Evolutionary conservation across 2,329 filamentous ascomycete species (phyloP).

Genomic region (Dactylellina parvicollis): DNA sequence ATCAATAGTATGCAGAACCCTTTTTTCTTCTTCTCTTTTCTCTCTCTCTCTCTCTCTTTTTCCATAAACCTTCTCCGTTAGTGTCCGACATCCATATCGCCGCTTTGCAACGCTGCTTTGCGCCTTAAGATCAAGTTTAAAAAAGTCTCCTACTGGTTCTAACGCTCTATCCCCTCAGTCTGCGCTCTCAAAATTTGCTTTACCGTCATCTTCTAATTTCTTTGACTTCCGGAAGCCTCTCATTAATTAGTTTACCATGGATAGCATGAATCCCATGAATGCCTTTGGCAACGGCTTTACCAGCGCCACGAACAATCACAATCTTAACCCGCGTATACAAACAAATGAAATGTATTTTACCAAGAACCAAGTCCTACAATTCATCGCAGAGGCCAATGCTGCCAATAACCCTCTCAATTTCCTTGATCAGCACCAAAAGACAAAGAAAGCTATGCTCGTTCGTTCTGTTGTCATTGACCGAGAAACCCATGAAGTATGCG

Average conservation of each 20-base stretch:
- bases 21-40: neutral
- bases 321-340: neutral
- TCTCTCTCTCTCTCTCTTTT: neutral
- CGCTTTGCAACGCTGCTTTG: too few relatives aligned
- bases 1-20: neutral
- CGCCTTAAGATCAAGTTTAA: too few relatives aligned
- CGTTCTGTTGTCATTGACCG: slow-evolving; percentile 18
- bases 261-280: neutral
- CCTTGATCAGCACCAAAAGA: neutral
- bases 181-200: neutral
- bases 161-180: too few relatives aligned
- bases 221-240: neutral
- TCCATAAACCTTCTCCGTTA: neutral
- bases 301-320: neutral
- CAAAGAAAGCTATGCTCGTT: slow-evolving; percentile 12
- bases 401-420: neutral
- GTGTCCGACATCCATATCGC: too few relatives aligned
- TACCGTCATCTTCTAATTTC: neutral
- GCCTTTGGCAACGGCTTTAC: neutral
- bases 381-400: neutral
- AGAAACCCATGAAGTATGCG: neutral
- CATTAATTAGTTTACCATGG: neutral
- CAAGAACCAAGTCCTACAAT: neutral
- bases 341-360: neutral
- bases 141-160: too few relatives aligned